Percentiles rank a stretch among this genome's conserved stretches.
Conservation (phyloP, 371 early-diverging fungal genomes). For the Mortierella sp. region DNA sequence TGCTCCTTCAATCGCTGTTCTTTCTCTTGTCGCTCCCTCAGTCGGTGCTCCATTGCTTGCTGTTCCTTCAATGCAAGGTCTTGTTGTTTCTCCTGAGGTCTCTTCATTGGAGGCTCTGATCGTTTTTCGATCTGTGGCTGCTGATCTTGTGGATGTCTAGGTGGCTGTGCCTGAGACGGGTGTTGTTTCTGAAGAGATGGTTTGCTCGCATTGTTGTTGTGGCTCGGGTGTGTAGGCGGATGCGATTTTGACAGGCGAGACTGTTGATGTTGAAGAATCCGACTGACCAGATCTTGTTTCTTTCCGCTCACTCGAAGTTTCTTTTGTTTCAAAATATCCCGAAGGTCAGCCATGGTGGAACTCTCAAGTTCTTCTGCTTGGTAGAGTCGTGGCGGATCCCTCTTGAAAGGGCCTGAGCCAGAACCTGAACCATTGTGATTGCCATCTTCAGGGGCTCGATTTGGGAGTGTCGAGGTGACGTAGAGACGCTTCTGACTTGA, state of each 20-base stretch:
- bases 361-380: constrained; percentile 25
- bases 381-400: constrained; percentile 6
- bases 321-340: constrained; percentile 19
- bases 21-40: constrained; percentile 11
- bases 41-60: background rate
- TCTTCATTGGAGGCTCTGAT: constrained; percentile 2
- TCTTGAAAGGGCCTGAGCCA: background rate
- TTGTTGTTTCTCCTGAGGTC: background rate
- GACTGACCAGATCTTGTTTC: constrained; percentile 27
- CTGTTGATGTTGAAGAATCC: constrained; percentile 12
- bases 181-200: no score
- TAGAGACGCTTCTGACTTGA: constrained; percentile 1
- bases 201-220: no score
- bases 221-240: no score
- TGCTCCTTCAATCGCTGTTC: constrained; percentile 22
- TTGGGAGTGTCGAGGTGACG: constrained; percentile 2
- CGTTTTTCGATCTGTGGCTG: constrained; percentile 14
- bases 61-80: background rate
- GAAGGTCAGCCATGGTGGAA: constrained; percentile 18
- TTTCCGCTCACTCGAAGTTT: constrained; percentile 27
- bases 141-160: background rate
- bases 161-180: no score
- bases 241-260: background rate
- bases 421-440: background rate
- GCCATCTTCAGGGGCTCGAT: background rate